Evolutionary conservation across 2,329 filamentous ascomycete species (phyloP).

Genomic region (Talaromyces funiculosus): DNA sequence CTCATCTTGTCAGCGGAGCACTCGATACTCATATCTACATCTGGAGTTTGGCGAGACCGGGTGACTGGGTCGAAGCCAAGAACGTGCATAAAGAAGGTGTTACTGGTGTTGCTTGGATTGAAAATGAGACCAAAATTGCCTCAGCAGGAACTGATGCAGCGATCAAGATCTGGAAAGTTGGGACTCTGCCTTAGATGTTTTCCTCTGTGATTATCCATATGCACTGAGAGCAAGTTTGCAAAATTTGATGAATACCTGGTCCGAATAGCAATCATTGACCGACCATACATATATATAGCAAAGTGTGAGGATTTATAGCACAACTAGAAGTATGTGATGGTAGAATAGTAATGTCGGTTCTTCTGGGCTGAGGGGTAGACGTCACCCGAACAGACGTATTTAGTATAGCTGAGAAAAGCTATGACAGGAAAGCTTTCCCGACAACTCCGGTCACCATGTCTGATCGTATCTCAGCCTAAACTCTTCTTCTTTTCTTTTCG

Average conservation of each 20-base stretch:
- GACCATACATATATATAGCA: neutral
- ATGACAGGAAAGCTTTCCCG: neutral
- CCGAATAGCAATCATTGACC: neutral
- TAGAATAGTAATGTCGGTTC: neutral
- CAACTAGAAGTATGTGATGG: neutral
- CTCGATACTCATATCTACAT: conserved; percentile 89
- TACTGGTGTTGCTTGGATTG: conserved; percentile 76
- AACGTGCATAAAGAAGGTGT: conserved; percentile 97
- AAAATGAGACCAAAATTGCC: conserved; percentile 60
- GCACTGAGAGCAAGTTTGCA: neutral
- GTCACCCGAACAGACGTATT: neutral
- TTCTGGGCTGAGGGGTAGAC: neutral
- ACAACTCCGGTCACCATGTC: neutral
- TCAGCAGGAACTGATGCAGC: conserved; percentile 82
- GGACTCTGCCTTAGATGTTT: conserved; percentile 40
- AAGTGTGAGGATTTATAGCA: neutral
- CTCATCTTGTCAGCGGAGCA: conserved; percentile 74
- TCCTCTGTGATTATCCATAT: neutral
- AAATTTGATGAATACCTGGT: too few species aligned
- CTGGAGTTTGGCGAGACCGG: conserved; percentile 81
- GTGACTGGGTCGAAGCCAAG: conserved; percentile 72
- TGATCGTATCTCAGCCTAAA: neutral
- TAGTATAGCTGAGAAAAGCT: neutral
- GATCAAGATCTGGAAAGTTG: conserved; percentile 79
- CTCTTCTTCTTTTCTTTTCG: too few species aligned